Evolutionary conservation across 1,284 basidiomycete genomes (phyloP), one percentile per base, ranked within the genome.

Genomic region (Porodaedalea pini): DNA sequence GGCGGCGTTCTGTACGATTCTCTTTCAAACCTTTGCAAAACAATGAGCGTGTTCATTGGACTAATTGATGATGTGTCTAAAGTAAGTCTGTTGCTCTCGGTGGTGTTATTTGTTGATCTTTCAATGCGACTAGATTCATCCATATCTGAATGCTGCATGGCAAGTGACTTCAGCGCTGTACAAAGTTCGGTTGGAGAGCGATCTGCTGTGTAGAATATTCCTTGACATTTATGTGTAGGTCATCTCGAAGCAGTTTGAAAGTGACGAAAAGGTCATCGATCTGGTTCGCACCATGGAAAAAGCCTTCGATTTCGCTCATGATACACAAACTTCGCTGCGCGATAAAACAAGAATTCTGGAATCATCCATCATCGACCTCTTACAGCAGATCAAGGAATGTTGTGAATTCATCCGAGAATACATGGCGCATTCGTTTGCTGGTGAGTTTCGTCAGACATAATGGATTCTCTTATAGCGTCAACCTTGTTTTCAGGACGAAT

Each of bases 331-430:
- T 8, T n/a, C n/a, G n/a, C 40, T 52, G 11, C 27, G 6, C 10
- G 25, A 41, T 6, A 52, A 41, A 21, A 6, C 27, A 8, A 11
- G 6, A 7, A 40, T 1, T 2, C 2, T 40, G 6, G 8, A 52
- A 6, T 21, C 19, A 19, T 6, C 51, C 3, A 41, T 52, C n/a
- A 29, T 34, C 2, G 25, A 19, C 3, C 37, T 52, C 40, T 27
- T 41, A 17, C 34, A 41, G 15, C 51, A 52, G 29, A 40, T 32
- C 4, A 52, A 29, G 6, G 51, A 52, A 36, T 52, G 51, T 36
- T 40, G 37, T 15, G 10, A 8, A 2, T 52, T 52, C 25, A 36
- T 52, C 11, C 51, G 36, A 13, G 27, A 41, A 2, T 52, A 52
- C n/a, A 37, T 19, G 10, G 15, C 17, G 5, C 37, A 21, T 15